Evolutionary conservation across 495 filamentous ascomycete genomes (phyloP).

Genomic region (Penicillium fimorum): DNA sequence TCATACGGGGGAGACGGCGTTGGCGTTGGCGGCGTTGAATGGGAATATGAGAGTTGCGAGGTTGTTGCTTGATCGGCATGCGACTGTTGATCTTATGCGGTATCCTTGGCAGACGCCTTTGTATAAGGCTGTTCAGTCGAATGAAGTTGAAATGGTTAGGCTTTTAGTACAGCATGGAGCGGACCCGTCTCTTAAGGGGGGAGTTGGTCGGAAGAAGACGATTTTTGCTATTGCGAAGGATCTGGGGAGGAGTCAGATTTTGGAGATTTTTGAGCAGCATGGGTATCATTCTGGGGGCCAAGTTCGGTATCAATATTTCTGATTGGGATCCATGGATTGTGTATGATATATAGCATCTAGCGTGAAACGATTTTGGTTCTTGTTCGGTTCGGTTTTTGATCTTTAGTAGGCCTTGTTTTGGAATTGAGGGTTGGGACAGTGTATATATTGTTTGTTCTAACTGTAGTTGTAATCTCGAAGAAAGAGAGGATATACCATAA

Average conservation of each 20-base stretch:
- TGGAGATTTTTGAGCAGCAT: not conserved
- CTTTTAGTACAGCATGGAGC: conserved; percentile 16
- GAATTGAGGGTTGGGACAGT: not conserved
- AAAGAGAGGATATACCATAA: not conserved
- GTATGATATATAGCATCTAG: not conserved
- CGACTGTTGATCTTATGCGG: conserved; percentile 27
- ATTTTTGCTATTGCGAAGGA: not conserved
- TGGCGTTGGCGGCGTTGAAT: conserved; percentile 39
- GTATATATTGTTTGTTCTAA: too few relatives aligned
- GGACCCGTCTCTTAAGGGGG: conserved; percentile 10
- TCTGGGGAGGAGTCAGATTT: not conserved
- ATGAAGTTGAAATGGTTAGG: conserved; percentile 7
- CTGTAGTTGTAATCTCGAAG: not conserved
- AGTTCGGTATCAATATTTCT: conserved; percentile 5
- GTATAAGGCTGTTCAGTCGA: conserved; percentile 18
- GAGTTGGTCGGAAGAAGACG: not conserved
- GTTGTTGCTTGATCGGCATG: conserved; percentile 36
- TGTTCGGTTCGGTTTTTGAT: not conserved
- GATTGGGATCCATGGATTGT: not conserved
- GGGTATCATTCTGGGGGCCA: not conserved
- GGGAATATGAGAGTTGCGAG: conserved; percentile 39
- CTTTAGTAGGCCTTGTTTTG: not conserved
- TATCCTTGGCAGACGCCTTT: conserved; percentile 17
- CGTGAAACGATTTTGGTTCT: not conserved
- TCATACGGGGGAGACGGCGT: conserved; percentile 33